Conservation (phyloP, 2,329 filamentous ascomycete species). For the Zasmidium citrigriseum region DNA sequence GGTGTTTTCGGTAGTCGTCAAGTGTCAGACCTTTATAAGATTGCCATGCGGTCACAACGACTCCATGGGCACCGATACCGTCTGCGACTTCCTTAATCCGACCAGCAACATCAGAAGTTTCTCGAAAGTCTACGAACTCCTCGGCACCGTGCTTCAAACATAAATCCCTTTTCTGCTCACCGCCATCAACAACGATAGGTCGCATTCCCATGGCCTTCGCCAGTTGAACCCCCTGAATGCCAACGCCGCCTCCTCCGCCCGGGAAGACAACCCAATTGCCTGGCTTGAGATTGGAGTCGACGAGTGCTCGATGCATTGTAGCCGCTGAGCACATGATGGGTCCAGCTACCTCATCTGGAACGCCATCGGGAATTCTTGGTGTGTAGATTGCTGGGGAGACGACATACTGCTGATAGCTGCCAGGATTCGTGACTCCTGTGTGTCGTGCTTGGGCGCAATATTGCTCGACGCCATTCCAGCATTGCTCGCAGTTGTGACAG, state of each 20-base stretch:
- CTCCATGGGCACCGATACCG: slow-evolving; percentile 49
- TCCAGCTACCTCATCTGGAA: slow-evolving; percentile 57
- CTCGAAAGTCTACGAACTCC: slow-evolving; percentile 56
- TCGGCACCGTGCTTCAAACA: slow-evolving; percentile 54
- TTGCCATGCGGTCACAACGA: slow-evolving; percentile 39
- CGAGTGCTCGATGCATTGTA: slow-evolving; percentile 60
- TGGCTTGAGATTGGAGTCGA: slow-evolving; percentile 51
- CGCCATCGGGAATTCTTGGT: slow-evolving; percentile 56
- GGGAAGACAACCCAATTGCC: slow-evolving; percentile 60
- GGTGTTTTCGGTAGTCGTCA: background rate
- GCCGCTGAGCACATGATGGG: slow-evolving; percentile 62
- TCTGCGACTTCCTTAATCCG: slow-evolving; percentile 49
- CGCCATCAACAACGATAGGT: slow-evolving; percentile 57
- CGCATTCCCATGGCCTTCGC: slow-evolving; percentile 54
- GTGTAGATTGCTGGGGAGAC: slow-evolving; percentile 57
- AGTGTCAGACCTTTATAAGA: slow-evolving; percentile 34
- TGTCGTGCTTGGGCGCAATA: slow-evolving; percentile 50
- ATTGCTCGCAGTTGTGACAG: slow-evolving; percentile 51
- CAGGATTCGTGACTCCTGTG: slow-evolving; percentile 46
- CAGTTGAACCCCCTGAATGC: slow-evolving; percentile 56
- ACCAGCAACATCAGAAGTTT: slow-evolving; percentile 38
- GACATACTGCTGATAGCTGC: slow-evolving; percentile 63
- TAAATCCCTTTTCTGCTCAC: slow-evolving; percentile 48
- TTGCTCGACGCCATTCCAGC: slow-evolving; percentile 55
- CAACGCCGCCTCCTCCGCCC: slow-evolving; percentile 58